Conservation (phyloP, 2,329 filamentous ascomycete genomes). For the Pseudophaeomoniella oleicola region DNA sequence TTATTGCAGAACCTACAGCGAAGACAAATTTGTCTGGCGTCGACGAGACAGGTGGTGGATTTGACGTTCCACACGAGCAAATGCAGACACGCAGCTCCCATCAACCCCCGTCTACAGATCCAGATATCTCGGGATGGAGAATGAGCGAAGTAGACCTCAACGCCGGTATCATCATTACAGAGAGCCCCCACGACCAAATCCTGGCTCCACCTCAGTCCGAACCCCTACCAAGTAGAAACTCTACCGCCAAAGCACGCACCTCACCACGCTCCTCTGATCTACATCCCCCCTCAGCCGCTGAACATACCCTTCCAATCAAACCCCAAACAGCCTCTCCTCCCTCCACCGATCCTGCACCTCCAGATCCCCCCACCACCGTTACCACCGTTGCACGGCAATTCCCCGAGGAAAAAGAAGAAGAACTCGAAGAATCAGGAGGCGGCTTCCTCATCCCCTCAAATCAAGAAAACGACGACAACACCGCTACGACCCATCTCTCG, state of each 20-base stretch:
- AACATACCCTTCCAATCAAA: neutral
- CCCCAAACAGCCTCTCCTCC: neutral
- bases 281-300: neutral
- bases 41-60: neutral
- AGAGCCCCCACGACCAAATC: neutral
- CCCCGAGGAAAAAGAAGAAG: too few species aligned
- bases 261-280: neutral
- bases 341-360: neutral
- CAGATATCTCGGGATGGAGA: neutral
- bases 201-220: neutral
- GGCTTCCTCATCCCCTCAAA: neutral
- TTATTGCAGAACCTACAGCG: constrained; percentile 21
- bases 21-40: constrained; percentile 1
- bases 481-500: constrained; percentile 10
- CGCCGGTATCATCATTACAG: neutral
- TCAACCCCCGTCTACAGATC: too few species aligned
- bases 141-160: neutral
- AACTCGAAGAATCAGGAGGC: neutral
- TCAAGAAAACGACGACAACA: constrained; percentile 6
- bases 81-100: neutral
- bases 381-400: neutral
- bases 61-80: neutral
- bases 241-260: neutral
- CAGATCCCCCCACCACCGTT: neutral
- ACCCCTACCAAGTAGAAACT: neutral